Evolutionary conservation across 2,329 filamentous ascomycete genomes (phyloP), one percentile per base, ranked within the genome.

Genomic region (Cladobotryum mycophilum): DNA sequence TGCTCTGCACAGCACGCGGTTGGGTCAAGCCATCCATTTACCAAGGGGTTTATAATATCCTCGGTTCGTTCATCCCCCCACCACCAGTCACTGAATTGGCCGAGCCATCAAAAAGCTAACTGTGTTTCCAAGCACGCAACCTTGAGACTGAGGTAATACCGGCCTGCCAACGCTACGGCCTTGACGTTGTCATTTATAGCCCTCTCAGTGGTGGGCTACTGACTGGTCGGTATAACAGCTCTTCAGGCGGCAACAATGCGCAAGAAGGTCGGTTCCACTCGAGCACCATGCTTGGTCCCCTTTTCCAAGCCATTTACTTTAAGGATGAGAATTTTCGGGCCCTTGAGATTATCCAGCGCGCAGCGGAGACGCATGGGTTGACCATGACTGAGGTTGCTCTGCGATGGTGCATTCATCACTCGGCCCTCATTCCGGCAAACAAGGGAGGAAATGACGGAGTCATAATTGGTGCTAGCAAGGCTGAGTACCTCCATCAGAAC

Each of bases 21-120:
- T 90, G 85, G 85, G 85, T 90, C 8, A 78, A 83, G 44, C 88
- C 87, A 1, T 88, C 84, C 0, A 81, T 91, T 49, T 91, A 88
- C 67, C 86, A 89, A 65, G 88, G 76, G 54, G 88, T 90, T 84
- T 89, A 88, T 65, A 89, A 89, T 64, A 80, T 79, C 34, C 85
- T 88, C 53, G 86, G 48, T 50, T 45, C 40, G 22, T 3, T 41
- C 5, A 8, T 14, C 4, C 20, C 14, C 22, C 4, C 20, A 5
- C 22, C 30, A n/a, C 20, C 5, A 30, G 3, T 11, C 25, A 11
- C 25, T 30, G 25, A 30, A 30, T 30, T 2, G 8, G 25, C 8
- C 25, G 25, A 30, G 25, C 25, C 25, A 30, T n/a, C 7, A 11
- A 30, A 13, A 18, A 18, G 14, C 6, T 50, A 13, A 50, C 25